Evolutionary conservation across 306 rosid species (phyloP).

Genomic region (Quercus dentata): DNA sequence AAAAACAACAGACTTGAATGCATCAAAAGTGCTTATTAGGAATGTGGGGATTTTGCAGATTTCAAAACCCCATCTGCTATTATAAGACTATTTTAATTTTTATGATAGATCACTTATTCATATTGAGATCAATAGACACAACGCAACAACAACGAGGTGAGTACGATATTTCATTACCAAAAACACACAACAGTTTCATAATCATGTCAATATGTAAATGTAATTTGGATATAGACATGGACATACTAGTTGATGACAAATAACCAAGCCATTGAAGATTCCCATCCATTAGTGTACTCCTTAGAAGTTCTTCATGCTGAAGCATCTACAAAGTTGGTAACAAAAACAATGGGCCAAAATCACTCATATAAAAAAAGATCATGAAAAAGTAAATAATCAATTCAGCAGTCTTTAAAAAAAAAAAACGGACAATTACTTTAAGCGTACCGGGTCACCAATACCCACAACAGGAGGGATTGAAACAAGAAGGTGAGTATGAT

Average conservation of each 20-base stretch:
- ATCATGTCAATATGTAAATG: neutral
- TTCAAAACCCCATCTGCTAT: too few species aligned
- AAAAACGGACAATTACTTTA: neutral
- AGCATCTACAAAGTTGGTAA: conserved; percentile 50
- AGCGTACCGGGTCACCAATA: conserved; percentile 73
- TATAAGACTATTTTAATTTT: too few species aligned
- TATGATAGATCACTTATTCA: neutral
- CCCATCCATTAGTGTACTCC: conserved; percentile 48
- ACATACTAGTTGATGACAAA: conserved; percentile 82
- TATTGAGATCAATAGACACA: neutral
- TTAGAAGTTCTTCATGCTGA: conserved; percentile 59
- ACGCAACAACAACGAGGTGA: neutral
- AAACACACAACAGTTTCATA: too few species aligned
- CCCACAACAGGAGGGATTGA: conserved; percentile 63
- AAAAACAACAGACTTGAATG: too few species aligned
- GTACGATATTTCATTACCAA: too few species aligned
- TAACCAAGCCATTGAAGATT: conserved; percentile 74
- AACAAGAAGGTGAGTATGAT: conserved; percentile 71
- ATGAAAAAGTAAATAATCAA: conserved; percentile 1
- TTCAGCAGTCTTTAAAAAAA: neutral
- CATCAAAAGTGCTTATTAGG: too few species aligned
- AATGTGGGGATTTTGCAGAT: too few species aligned
- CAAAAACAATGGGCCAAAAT: neutral
- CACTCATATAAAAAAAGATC: conserved; percentile 12
- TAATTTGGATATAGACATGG: conserved; percentile 16